Conservation (phyloP, 1,139 yeast genomes). For the Saccharomyces hybrid region DNA sequence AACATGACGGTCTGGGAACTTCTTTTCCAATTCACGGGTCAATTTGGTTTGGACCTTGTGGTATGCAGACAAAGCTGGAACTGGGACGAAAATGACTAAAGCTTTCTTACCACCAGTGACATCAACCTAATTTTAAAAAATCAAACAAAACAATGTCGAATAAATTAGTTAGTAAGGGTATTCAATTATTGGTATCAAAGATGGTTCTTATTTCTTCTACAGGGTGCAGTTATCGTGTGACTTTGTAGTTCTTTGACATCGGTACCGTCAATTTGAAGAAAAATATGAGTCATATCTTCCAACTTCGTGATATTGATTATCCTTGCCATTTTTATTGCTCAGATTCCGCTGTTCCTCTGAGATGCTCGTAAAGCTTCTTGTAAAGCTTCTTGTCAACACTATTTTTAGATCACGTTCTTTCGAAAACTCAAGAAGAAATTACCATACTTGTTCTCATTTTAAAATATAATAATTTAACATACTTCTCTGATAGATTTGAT, state of each 20-base stretch:
- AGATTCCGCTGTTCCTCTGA: no score
- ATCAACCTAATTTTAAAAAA: slow-evolving; percentile 46
- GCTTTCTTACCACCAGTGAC: slow-evolving; percentile 99
- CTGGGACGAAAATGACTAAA: slow-evolving; percentile 95
- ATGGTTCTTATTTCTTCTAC: no score
- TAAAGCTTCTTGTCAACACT: no score
- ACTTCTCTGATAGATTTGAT: slow-evolving; percentile 95
- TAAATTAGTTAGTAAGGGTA: background rate
- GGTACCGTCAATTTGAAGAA: no score
- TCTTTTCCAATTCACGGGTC: slow-evolving; percentile 99
- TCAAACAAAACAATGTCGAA: no score
- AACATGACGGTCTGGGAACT: slow-evolving; percentile 99
- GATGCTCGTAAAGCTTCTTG: no score
- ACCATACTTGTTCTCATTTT: background rate
- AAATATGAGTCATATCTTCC: no score
- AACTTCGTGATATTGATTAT: no score
- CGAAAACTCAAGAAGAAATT: background rate
- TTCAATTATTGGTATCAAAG: no score
- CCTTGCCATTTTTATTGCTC: no score
- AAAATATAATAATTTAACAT: slow-evolving; percentile 23
- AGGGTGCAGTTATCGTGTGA: no score
- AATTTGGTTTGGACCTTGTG: slow-evolving; percentile 96
- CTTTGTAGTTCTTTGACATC: no score
- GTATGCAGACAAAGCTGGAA: slow-evolving; percentile 86
- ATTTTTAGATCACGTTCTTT: background rate